Percentiles rank a stretch among this genome's conserved stretches.
Evolutionary conservation across 495 filamentous ascomycete genomes (phyloP).

Genomic region (Sphaerosporella brunnea): DNA sequence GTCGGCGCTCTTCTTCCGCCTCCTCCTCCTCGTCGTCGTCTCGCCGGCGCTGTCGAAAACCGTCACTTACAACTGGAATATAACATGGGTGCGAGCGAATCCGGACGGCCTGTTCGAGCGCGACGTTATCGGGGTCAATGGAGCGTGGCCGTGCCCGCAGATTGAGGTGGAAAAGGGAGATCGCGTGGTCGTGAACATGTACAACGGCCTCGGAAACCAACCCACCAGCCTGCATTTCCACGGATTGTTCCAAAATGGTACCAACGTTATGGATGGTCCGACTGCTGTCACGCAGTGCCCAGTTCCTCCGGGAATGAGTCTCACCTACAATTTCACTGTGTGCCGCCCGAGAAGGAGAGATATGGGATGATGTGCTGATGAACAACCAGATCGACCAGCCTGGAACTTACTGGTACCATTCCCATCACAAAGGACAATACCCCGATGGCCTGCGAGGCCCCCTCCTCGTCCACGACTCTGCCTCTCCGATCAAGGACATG

Average conservation of each 20-base stretch:
- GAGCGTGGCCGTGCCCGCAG: slow-evolving; percentile 54
- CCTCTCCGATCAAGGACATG: slow-evolving; percentile 39
- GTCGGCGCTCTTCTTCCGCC: too few species aligned
- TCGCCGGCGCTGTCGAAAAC: slow-evolving; percentile 36
- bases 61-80: slow-evolving; percentile 59
- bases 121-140: slow-evolving; percentile 63
- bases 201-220: slow-evolving; percentile 56
- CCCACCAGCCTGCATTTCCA: slow-evolving; percentile 61
- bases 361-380: slow-evolving; percentile 7
- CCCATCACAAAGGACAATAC: slow-evolving; percentile 49
- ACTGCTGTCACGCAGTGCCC: slow-evolving; percentile 50
- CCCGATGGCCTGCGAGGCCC: slow-evolving; percentile 60
- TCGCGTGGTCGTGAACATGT: slow-evolving; percentile 48
- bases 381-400: slow-evolving; percentile 40
- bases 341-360: background rate
- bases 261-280: slow-evolving; percentile 59
- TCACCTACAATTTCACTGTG: slow-evolving; percentile 66
- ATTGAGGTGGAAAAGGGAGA: slow-evolving; percentile 57
- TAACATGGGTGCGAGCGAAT: slow-evolving; percentile 63
- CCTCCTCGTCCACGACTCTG: slow-evolving; percentile 51
- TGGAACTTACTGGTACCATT: slow-evolving; percentile 76
- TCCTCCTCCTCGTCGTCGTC: slow-evolving; percentile 23
- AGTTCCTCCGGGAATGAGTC: slow-evolving; percentile 42
- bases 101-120: slow-evolving; percentile 55
- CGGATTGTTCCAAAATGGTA: slow-evolving; percentile 55